A percentile compares a stretch with the other conserved stretches of the same genome.
Evolutionary conservation across 2,329 filamentous ascomycete genomes (phyloP).

Genomic region (Neonectria sp.): DNA sequence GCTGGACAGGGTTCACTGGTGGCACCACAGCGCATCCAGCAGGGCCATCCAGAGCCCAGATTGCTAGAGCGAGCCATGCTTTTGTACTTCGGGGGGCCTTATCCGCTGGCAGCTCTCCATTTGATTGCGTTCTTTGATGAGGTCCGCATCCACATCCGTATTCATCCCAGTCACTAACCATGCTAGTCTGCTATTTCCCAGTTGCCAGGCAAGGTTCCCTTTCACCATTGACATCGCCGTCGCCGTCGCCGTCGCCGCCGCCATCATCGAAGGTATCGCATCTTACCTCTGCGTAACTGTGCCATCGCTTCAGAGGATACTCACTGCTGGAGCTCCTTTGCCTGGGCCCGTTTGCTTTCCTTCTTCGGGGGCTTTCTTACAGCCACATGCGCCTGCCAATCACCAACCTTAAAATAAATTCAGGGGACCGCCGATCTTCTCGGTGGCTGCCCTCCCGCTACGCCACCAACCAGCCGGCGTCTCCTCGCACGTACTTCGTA

Average conservation of each 20-base stretch:
- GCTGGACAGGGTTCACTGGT: conserved; percentile 5
- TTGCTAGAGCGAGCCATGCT: background rate
- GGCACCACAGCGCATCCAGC: conserved; percentile 5
- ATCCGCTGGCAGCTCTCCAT: conserved; percentile 5
- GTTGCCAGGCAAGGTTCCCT: background rate
- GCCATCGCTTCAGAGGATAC: background rate
- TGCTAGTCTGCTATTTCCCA: background rate
- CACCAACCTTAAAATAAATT: conserved; percentile 23
- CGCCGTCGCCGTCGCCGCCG: background rate
- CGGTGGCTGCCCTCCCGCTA: conserved; percentile 24
- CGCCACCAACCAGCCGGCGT: conserved; percentile 22
- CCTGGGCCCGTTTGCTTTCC: background rate
- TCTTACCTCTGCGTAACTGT: background rate
- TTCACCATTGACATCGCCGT: background rate
- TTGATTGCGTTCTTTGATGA: conserved; percentile 20
- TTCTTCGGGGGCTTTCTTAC: background rate
- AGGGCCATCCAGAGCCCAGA: background rate
- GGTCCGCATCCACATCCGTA: conserved; percentile 22
- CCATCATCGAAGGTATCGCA: conserved; percentile 2
- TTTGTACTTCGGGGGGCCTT: conserved; percentile 3
- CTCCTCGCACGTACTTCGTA: conserved; percentile 4
- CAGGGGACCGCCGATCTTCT: conserved; percentile 24
- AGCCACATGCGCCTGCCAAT: conserved; percentile 7
- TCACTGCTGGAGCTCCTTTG: background rate
- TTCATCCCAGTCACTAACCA: conserved; percentile 15